Conservation (phyloP, 805 yeast species). For the Lachancea cidri region DNA sequence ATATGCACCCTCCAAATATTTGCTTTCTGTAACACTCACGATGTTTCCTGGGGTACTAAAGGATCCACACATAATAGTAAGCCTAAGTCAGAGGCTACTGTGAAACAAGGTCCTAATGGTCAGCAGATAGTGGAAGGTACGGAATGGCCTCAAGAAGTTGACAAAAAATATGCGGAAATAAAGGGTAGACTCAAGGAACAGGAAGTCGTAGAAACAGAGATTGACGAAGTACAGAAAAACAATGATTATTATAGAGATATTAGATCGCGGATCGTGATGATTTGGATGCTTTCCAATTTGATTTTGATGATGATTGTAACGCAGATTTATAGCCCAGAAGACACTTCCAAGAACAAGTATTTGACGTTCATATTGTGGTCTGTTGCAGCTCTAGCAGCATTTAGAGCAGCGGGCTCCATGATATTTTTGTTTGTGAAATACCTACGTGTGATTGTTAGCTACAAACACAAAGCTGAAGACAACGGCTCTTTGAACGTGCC, state of each 20-base stretch:
- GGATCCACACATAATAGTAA: slow-evolving; percentile 77
- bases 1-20: slow-evolving; percentile 90
- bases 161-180: slow-evolving; percentile 33
- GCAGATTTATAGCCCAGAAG: slow-evolving; percentile 69
- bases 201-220: slow-evolving; percentile 25
- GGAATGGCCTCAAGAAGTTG: slow-evolving; percentile 38
- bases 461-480: slow-evolving; percentile 36
- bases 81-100: slow-evolving; percentile 74
- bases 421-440: slow-evolving; percentile 50
- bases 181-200: slow-evolving; percentile 35
- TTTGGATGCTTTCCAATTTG: slow-evolving; percentile 86
- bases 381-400: slow-evolving; percentile 76
- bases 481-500: slow-evolving; percentile 26
- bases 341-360: slow-evolving; percentile 65
- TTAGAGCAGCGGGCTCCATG: slow-evolving; percentile 79
- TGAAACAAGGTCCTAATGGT: slow-evolving; percentile 74
- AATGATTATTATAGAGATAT: slow-evolving; percentile 94
- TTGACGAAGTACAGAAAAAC: slow-evolving; percentile 29
- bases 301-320: slow-evolving; percentile 81
- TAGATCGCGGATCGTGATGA: slow-evolving; percentile 89
- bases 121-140: slow-evolving; percentile 69
- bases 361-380: slow-evolving; percentile 85
- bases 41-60: slow-evolving; percentile 98
- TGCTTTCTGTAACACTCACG: slow-evolving; percentile 97
- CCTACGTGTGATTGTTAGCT: slow-evolving; percentile 37